Percentiles rank a stretch among this genome's conserved stretches.
Evolutionary conservation across 140 eudicot genomes (phyloP).

Genomic region (Erigeron philadelphicus): DNA sequence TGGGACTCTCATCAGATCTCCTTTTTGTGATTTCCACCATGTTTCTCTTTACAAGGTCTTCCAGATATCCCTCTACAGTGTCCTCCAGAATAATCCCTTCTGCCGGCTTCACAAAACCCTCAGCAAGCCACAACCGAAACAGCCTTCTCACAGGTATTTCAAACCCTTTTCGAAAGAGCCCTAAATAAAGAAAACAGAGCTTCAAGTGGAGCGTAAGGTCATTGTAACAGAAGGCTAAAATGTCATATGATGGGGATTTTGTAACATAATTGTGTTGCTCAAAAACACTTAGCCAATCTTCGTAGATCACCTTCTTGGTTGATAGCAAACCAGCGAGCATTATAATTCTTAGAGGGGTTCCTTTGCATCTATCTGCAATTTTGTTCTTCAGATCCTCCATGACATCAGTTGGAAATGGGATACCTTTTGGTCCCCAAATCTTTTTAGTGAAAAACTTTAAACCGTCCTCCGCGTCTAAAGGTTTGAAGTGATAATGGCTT

Average conservation of each 20-base stretch:
- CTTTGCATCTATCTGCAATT: conserved; percentile 39
- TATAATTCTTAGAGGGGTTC: conserved; percentile 24
- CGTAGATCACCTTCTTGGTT: conserved; percentile 14
- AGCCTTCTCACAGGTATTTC: conserved; percentile 54
- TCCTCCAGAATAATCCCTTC: conserved; percentile 25
- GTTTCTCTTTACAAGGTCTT: conserved; percentile 38
- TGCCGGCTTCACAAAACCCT: conserved; percentile 30
- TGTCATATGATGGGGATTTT: conserved; percentile 22
- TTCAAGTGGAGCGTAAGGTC: conserved; percentile 33
- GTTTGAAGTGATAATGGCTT: conserved; percentile 30
- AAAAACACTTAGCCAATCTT: conserved; percentile 30
- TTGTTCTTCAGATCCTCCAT: conserved; percentile 25
- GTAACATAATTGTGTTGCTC: conserved; percentile 18
- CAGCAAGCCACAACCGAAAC: conserved; percentile 54
- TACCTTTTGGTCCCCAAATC: conserved; percentile 24
- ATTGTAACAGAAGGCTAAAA: conserved; percentile 34
- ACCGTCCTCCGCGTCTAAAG: conserved; percentile 32
- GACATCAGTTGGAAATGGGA: conserved; percentile 19
- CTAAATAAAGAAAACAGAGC: conserved; percentile 47
- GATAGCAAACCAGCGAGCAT: conserved; percentile 36
- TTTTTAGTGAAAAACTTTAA: conserved; percentile 28
- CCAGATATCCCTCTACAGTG: conserved; percentile 24
- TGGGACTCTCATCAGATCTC: conserved; percentile 29
- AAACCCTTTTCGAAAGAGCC: conserved; percentile 37
- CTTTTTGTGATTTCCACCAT: conserved; percentile 38